Conservation (phyloP, 495 filamentous ascomycete species). For the Trichoderma reesei region DNA sequence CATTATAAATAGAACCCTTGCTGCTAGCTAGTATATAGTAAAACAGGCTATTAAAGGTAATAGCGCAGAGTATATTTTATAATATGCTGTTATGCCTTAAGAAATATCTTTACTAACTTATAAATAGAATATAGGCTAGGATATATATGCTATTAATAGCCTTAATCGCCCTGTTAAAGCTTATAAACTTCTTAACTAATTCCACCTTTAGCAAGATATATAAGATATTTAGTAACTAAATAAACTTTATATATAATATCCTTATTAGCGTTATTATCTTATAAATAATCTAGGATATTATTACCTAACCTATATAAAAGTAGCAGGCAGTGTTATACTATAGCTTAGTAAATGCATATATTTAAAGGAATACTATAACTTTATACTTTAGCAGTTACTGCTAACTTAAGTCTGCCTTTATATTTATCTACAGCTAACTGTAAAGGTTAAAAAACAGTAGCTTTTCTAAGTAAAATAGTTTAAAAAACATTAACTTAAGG, state of each 20-base stretch:
- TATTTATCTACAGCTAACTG: background rate
- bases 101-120: background rate
- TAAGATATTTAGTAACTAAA: background rate
- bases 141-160: background rate
- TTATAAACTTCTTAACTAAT: background rate
- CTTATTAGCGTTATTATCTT: background rate
- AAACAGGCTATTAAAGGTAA: slow-evolving; percentile 9
- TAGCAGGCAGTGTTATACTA: background rate
- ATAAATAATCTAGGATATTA: slow-evolving; percentile 6
- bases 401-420: background rate
- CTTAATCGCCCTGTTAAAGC: background rate
- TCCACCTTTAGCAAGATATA: background rate
- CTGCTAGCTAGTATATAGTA: slow-evolving; percentile 1
- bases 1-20: background rate
- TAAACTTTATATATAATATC: background rate
- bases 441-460: background rate
- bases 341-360: slow-evolving; percentile 7
- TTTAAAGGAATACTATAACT: slow-evolving; percentile 11
- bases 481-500: background rate
- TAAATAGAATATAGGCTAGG: background rate
- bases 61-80: slow-evolving; percentile 7
- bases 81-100: background rate
- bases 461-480: background rate
- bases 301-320: background rate
- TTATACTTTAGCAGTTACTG: background rate